Evolutionary conservation across 2,329 filamentous ascomycete species (phyloP).

Genomic region (Nemania sp.): DNA sequence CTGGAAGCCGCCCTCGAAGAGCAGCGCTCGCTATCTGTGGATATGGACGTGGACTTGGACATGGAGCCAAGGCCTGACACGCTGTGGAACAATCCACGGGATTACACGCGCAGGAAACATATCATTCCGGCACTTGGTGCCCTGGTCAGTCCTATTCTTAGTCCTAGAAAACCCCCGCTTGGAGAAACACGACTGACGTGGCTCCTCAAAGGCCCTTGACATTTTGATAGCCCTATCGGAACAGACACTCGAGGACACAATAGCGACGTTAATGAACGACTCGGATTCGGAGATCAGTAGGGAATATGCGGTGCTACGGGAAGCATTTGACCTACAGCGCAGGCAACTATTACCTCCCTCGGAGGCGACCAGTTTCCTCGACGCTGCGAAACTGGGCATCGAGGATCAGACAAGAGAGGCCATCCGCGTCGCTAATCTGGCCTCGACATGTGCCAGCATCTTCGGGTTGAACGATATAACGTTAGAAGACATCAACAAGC

Average conservation of each 20-base stretch:
- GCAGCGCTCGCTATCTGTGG: constrained; percentile 25
- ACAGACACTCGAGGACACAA: constrained; percentile 41
- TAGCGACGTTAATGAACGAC: constrained; percentile 37
- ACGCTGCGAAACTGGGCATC: constrained; percentile 35
- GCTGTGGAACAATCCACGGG: constrained; percentile 39
- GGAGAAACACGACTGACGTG: constrained; percentile 24
- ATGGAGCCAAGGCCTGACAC: constrained; percentile 33
- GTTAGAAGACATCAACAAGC: constrained; percentile 39
- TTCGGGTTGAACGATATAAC: constrained; percentile 41
- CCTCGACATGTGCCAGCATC: constrained; percentile 40
- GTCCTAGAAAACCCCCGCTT: background rate
- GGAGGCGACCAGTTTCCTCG: constrained; percentile 31
- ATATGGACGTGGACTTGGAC: too few species aligned
- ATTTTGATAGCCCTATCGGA: constrained; percentile 41
- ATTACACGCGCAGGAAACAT: constrained; percentile 41
- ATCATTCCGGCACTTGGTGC: constrained; percentile 39
- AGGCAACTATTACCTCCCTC: constrained; percentile 30
- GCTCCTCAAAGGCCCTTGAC: constrained; percentile 37
- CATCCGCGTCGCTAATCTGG: constrained; percentile 39
- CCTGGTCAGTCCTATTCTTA: constrained; percentile 34
- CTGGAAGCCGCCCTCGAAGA: constrained; percentile 26
- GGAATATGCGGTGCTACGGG: constrained; percentile 37
- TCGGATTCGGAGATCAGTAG: constrained; percentile 36
- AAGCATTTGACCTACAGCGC: constrained; percentile 36
- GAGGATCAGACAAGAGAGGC: constrained; percentile 35